Base-by-base conservation (phyloP, 1,139 yeast species). In the Hemisphaericaspora xylofermentans region DNA sequence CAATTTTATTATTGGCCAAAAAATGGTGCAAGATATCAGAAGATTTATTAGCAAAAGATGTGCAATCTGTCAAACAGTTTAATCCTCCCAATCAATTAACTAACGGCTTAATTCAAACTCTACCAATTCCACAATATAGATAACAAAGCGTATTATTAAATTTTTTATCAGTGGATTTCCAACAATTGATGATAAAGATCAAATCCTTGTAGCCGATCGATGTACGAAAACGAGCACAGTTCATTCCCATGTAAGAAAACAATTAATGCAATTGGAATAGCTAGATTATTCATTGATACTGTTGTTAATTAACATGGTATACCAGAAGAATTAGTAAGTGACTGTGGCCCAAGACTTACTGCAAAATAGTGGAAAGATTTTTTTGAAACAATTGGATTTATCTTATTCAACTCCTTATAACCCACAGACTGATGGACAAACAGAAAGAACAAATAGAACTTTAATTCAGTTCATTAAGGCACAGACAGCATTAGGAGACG, bases 351-450 rank as follows among this genome's bases (percentile, higher is more conserved):
- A 3, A 15, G 30, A 4, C 22, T 35, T 15, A 35, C 35, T 5
- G 3, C 33, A 2, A n/a, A 15, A 7, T 33, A 29, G 25, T 39
- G 42, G 42, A 1, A 7, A 13, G n/a, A 18, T 5, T 19, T 28
- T 12, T 6, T 17, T 26, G 14, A 16, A 12, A n/a, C 18, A 2
- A 8, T 36, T 3, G 18, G 19, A 6, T 3, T 32, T 36, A 22
- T 10, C 19, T 4, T 37, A 22, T n/a, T 22, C 40, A 22, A 31
- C 40, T 2, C 16, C 21, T 10, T 7, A n/a, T 24, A 35, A 37
- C 25, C 40, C 40, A 19, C 35, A 37, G 17, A 24, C 40, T 13
- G 40, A 37, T 37, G 35, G 36, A 6, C 40, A 37, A 37, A 37
- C 40, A 2, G 40, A 37, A 31, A 4, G 35, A 7, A 37, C 35